Evolutionary conservation across 306 rosid species (phyloP).

Genomic region (Mimosa bimucronata): DNA sequence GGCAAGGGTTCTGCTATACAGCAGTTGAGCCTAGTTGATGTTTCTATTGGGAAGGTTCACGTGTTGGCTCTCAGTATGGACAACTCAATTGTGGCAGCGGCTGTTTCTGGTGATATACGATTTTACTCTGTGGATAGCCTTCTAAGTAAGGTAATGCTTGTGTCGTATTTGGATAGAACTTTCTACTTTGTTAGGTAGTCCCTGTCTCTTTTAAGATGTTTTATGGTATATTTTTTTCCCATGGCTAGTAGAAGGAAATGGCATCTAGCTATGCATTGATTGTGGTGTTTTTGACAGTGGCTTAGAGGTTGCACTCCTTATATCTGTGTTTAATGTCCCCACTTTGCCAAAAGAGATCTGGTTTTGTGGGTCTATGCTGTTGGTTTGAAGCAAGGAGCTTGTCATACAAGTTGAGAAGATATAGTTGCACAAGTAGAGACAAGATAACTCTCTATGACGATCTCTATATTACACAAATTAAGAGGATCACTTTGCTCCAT

Average conservation of each 20-base stretch:
- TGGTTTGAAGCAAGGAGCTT: neutral
- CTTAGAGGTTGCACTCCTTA: neutral
- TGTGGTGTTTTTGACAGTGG: neutral
- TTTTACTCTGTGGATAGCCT: conserved; percentile 59
- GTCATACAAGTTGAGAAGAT: no score
- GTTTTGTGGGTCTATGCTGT: neutral
- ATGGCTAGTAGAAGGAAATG: neutral
- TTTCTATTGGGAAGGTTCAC: conserved; percentile 63
- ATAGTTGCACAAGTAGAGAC: no score
- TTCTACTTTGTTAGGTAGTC: neutral
- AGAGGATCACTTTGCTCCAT: neutral
- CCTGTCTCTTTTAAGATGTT: neutral
- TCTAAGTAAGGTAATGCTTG: conserved; percentile 54
- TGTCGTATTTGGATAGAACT: neutral
- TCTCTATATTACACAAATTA: no score
- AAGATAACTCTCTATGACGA: no score
- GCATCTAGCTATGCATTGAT: neutral
- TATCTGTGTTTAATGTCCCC: neutral
- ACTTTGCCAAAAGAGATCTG: neutral
- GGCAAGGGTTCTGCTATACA: conserved; percentile 59
- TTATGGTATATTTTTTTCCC: neutral
- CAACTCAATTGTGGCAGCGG: conserved; percentile 63
- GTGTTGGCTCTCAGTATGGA: conserved; percentile 70
- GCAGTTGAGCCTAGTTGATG: conserved; percentile 63
- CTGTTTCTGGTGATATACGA: conserved; percentile 46